Evolutionary conservation across 257 asterid species (phyloP), one percentile per base, ranked within the genome.

Genomic region (Solanum virginianum): DNA sequence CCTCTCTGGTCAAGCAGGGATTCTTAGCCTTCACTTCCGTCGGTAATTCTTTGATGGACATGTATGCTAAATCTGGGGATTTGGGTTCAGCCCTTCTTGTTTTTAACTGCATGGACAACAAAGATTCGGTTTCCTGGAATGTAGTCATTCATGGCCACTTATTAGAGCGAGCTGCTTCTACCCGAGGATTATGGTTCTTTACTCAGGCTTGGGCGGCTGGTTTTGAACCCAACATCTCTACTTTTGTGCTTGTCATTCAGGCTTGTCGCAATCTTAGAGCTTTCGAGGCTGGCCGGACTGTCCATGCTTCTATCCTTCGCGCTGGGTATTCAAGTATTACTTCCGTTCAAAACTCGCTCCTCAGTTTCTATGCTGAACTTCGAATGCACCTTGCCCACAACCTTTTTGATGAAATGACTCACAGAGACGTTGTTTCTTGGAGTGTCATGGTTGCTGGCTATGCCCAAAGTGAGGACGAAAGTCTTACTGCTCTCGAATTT

Each of bases 81-180:
- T 88, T 92, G 83, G 66, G 54, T 87, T 92, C 91, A 85, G 89
- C 98, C 10, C 17, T 82, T 68, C 53, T 81, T 74, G 89, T 86
- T 88, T 94, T 95, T 86, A 65, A 88, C 60, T 81, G 89, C 91
- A 88, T 90, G 93, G 65, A 24, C 81, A 53, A 70, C 13, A 89
- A 86, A 85, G 99, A 94, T 86, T 92, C 97, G 10, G 94, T 95
- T 85, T 92, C 99, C 5, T 94, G 99, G 99, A 95, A 95, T 90
- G 93, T 92, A 82, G 87, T 94, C 85, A 90, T 95, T 87, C 93
- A 90, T 41, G 95, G 90, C 45, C 86, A 91, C 90, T 88, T 93
- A 70, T 88, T 92, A 70, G 69, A 86, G 84, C 92, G 84, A 22
- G 89, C 84, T 85, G 71, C 86, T 86, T 88, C 86, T 84, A 87